These are phyloP conservation scores for Dillenia turbinata DNA, from an alignment of 164 flowering plant species.

Conservation along the genomic window DNA sequence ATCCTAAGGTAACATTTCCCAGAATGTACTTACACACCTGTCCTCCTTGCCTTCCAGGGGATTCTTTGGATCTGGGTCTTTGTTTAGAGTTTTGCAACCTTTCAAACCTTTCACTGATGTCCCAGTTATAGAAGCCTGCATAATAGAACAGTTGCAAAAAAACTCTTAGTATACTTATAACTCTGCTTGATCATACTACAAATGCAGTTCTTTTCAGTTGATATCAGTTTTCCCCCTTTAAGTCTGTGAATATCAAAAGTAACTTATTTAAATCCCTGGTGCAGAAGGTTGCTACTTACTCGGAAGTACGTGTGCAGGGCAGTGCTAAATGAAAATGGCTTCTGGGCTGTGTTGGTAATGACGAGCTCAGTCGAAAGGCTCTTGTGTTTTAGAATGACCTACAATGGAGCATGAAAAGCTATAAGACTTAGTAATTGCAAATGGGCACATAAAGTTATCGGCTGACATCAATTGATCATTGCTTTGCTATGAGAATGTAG, in stretches of 20 bases:
- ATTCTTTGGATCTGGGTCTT: constrained; percentile 85
- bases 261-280: too few relatives aligned
- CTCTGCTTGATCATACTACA: too few relatives aligned
- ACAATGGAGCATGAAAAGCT: constrained; percentile 18
- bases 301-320: constrained; percentile 91
- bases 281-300: constrained; percentile 38
- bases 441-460: neutral
- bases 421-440: constrained; percentile 2
- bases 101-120: constrained; percentile 79
- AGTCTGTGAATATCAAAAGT: too few relatives aligned
- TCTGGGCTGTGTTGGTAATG: constrained; percentile 68
- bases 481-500: neutral
- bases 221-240: too few relatives aligned
- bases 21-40: constrained; percentile 40
- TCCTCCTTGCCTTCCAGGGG: constrained; percentile 79
- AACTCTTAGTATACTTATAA: too few relatives aligned
- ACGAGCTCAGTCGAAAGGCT: constrained; percentile 79
- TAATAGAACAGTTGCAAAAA: neutral
- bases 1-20: too few relatives aligned
- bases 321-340: constrained; percentile 70
- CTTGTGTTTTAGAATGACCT: constrained; percentile 58
- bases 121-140: constrained; percentile 72
- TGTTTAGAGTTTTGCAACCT: constrained; percentile 89
- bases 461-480: neutral
- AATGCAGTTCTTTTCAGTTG: too few relatives aligned